Conservation (phyloP, 129 eudicot species). For the Dittrichia graveolens region DNA sequence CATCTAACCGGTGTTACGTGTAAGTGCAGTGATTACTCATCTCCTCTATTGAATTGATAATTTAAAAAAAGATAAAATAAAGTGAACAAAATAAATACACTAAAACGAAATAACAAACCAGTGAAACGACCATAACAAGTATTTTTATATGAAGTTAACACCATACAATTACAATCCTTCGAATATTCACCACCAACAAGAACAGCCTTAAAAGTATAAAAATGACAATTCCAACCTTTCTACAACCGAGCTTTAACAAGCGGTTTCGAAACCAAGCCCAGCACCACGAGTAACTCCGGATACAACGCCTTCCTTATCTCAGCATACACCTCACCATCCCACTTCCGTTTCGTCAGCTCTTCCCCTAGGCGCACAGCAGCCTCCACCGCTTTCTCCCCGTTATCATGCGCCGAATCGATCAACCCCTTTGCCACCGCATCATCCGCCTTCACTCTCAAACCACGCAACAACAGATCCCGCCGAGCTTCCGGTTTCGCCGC, state of each 20-base stretch:
- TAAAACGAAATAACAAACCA: no score
- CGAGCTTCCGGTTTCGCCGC: conserved; percentile 43
- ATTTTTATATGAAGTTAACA: no score
- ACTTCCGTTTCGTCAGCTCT: conserved; percentile 57
- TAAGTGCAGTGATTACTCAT: no score
- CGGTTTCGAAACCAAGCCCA: conserved; percentile 39
- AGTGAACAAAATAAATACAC: no score
- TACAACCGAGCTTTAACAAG: conserved; percentile 35
- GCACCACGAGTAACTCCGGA: conserved; percentile 52
- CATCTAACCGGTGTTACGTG: no score
- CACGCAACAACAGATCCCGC: conserved; percentile 60
- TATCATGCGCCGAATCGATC: conserved; percentile 51
- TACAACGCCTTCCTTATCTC: conserved; percentile 72
- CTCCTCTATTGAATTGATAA: no score
- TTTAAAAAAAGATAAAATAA: no score
- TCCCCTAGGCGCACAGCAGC: conserved; percentile 56
- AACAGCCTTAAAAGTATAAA: no score
- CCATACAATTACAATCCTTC: no score
- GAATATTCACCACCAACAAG: no score
- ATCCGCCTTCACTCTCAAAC: conserved; percentile 52
- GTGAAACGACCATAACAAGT: no score
- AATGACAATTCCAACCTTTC: background rate
- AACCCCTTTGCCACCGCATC: conserved; percentile 67
- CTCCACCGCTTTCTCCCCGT: conserved; percentile 52
- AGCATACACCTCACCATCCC: conserved; percentile 67